Base-by-base conservation (phyloP, 2,329 filamentous ascomycete genomes). In the Emmonsiellopsis sp. region DNA sequence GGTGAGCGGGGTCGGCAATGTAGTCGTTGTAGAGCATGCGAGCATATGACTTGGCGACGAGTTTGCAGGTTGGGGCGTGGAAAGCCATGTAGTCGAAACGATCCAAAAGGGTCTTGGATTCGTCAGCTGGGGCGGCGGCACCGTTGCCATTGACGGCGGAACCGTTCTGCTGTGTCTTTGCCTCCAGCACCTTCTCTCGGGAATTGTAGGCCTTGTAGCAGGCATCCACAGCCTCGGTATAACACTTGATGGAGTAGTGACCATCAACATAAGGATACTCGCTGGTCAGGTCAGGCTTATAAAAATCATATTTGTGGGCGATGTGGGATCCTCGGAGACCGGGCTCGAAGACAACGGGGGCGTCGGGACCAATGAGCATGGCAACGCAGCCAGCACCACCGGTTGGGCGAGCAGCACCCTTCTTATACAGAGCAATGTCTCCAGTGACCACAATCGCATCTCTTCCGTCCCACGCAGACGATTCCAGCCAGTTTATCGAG, bases 21-120 rank as follows among this genome's bases (percentile, higher is more conserved):
- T 86, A 93, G 75, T 93, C 88, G 69, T 92, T 89, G 80, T 93
- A 93, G 54, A 92, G 77, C 59, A 93, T 79, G 61, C 88, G 86
- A 56, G 82, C 88, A 68, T 90, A 93, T 15, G 86, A 90, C 77
- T 93, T 93, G 67, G 86, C 78, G 57, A 93, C 88, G 54, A 90
- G 79, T 78, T 93, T 93, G 85, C 88, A 93, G 59, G 84, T 92
- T 41, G 88, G 88, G 15, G 88, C 80, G 72, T 93, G 88, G 83
- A 91, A 93, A 56, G 83, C 73, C 68, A 93, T 73, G 76, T 89
- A 88, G 73, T 92, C 87, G 70, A 93, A 93, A 66, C 86, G 84
- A 71, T 92, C 87, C 56, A 93, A 73, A 48, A 79, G 74, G 40
- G 83, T 82, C 75, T 86, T 84, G 66, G 73, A 61, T 54, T 70